These are phyloP conservation scores for Kodamaea plutei DNA, from an alignment of 1,139 yeast species.

Conservation along the genomic window DNA sequence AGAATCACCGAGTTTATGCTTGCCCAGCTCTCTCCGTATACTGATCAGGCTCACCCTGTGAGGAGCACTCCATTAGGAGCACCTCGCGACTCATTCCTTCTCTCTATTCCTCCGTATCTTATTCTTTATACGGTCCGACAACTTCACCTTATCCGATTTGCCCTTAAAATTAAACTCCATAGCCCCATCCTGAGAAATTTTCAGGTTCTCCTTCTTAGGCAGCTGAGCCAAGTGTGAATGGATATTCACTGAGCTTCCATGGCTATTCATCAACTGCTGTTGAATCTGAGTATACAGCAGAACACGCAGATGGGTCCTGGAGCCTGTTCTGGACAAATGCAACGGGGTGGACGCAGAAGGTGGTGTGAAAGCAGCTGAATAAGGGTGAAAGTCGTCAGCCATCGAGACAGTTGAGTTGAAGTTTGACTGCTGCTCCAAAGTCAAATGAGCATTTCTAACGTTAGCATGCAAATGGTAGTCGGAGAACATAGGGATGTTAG, in stretches of 20 bases:
- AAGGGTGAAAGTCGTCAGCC: constrained; percentile 25
- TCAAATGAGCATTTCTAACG: constrained; percentile 23
- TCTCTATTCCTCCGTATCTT: constrained; percentile 35
- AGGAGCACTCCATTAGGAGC: too few relatives aligned
- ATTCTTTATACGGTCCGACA: constrained; percentile 34
- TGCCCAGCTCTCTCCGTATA: too few relatives aligned
- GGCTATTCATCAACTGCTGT: background rate
- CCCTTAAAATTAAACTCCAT: constrained; percentile 36
- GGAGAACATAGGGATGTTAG: constrained; percentile 54
- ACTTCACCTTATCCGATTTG: constrained; percentile 13
- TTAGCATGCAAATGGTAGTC: constrained; percentile 41
- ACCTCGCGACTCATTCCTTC: too few relatives aligned
- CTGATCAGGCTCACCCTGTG: too few relatives aligned
- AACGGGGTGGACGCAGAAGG: constrained; percentile 1
- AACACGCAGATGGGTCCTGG: constrained; percentile 2
- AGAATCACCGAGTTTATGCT: too few relatives aligned
- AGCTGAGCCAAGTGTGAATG: background rate
- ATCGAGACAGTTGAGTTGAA: constrained; percentile 26
- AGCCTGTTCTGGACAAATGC: constrained; percentile 2
- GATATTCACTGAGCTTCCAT: background rate
- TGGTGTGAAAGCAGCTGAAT: background rate
- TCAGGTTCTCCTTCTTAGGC: background rate
- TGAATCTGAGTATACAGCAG: constrained; percentile 6
- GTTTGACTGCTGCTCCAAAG: constrained; percentile 25
- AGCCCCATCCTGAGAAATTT: constrained; percentile 20